phyloP scores from a whole-genome alignment of 2,329 filamentous ascomycete species.

The Bipolaris oryzae region DNA sequence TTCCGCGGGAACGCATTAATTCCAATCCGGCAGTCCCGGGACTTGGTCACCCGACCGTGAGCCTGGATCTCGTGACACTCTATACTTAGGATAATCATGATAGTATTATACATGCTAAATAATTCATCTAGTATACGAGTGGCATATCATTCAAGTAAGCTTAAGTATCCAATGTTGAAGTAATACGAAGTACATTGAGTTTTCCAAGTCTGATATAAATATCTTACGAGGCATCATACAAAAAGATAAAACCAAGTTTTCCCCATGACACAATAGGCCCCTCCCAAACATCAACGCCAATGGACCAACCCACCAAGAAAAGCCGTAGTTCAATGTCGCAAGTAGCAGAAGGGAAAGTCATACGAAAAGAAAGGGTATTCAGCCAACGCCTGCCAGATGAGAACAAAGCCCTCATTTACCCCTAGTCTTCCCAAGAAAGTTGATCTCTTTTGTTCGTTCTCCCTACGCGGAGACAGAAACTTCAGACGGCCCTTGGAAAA shows the following conservation, averaged over 20 bases:
- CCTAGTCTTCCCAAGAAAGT: constrained; percentile 7
- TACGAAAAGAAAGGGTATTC: constrained; percentile 41
- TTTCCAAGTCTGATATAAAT: constrained; percentile 13
- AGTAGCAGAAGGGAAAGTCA: constrained; percentile 14
- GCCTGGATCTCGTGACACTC: too few relatives aligned
- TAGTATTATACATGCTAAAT: too few relatives aligned
- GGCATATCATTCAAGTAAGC: neutral
- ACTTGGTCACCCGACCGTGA: too few relatives aligned
- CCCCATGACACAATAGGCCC: constrained; percentile 6
- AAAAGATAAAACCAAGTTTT: neutral
- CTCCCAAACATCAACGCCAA: constrained; percentile 22
- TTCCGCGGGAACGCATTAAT: neutral
- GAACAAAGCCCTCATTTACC: constrained; percentile 9
- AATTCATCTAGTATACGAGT: neutral
- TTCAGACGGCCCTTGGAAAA: constrained; percentile 27
- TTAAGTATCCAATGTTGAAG: neutral
- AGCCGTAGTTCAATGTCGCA: constrained; percentile 14
- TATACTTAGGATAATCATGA: too few relatives aligned
- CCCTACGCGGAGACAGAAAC: constrained; percentile 31
- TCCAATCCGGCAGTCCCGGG: neutral
- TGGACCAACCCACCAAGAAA: constrained; percentile 15
- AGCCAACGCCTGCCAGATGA: constrained; percentile 39
- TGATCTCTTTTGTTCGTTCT: constrained; percentile 10
- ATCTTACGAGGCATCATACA: constrained; percentile 19
- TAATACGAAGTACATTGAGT: constrained; percentile 7